Base-by-base conservation (phyloP, 768 basidiomycete species). In the Sarcodon aspratus region DNA sequence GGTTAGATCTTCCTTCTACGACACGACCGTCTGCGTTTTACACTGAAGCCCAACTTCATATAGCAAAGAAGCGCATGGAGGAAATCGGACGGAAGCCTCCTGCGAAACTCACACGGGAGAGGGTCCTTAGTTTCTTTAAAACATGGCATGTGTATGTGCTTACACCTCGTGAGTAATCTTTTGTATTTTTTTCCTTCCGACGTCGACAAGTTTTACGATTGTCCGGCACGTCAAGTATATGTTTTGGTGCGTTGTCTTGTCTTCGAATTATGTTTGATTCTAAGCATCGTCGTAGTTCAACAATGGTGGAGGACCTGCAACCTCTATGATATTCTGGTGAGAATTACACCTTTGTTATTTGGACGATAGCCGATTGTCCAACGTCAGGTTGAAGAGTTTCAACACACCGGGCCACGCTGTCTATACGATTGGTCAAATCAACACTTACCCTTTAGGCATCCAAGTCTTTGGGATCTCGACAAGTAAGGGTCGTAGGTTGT, bases 281-380 rank as follows among this genome's bases (percentile, higher is more conserved):
- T 36, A 17, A 46, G 37, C 13, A 8, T 44, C 13, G 37, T 12
- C 17, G 1, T 47, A 66, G 62, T 68, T 68, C 53, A 65, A 65
- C 56, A 69, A 67, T 40, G 66, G 64, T 12, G 48, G 50, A 9
- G 61, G 61, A 3, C 61, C 63, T 3, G 11, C 48, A 8, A 57
- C 57, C 6, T 64, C 64, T 6, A 68, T 68, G 67, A 66, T 65
- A 18, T 68, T 67, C 58, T 69, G 67, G 63, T 63, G 27, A 32
- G 57, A 31, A 3, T 9, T 13, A 1, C n/a, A 33, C 12, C 34
- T 11, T 2, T 31, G 46, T 3, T 12, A 11, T 15, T 27, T 35
- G 15, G 31, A 11, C 4, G 15, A 12, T 8, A 1, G 1, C 7
- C 13, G 9, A 27, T 5, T 27, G 21, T 27, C 21, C 5, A 27